Percentiles rank a stretch among this genome's conserved stretches.
These are phyloP conservation scores for Fusarium scirpi DNA, from an alignment of 2,329 filamentous ascomycete species.

Conservation along the genomic window DNA sequence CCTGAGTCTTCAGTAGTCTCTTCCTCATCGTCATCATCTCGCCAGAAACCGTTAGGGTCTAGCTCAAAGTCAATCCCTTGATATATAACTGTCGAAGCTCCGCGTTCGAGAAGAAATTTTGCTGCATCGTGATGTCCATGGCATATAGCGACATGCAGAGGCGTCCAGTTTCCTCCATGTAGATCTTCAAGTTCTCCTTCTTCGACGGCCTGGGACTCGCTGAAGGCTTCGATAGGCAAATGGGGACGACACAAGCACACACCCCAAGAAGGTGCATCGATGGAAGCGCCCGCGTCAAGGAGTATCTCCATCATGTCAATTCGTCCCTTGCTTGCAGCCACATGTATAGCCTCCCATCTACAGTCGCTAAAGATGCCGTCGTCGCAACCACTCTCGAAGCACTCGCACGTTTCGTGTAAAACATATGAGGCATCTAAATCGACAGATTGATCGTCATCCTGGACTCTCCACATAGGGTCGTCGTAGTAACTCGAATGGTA, in stretches of 20 bases:
- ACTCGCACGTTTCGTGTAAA: slow-evolving; percentile 43
- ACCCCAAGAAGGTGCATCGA: slow-evolving; percentile 46
- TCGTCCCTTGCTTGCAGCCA: slow-evolving; percentile 46
- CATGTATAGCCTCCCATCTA: slow-evolving; percentile 45
- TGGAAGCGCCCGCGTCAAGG: slow-evolving; percentile 40
- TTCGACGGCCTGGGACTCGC: slow-evolving; percentile 42
- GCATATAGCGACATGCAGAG: slow-evolving; percentile 46
- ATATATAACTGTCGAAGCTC: slow-evolving; percentile 44
- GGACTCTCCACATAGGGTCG: slow-evolving; percentile 43
- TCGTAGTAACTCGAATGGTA: slow-evolving; percentile 47
- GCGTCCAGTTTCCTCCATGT: slow-evolving; percentile 47
- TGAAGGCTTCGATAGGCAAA: slow-evolving; percentile 45
- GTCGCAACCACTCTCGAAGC: slow-evolving; percentile 46
- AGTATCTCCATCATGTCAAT: slow-evolving; percentile 46
- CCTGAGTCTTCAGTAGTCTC: slow-evolving; percentile 29
- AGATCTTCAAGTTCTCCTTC: slow-evolving; percentile 46
- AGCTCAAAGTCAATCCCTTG: slow-evolving; percentile 45
- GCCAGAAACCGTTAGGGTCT: slow-evolving; percentile 35
- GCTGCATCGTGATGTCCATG: slow-evolving; percentile 43
- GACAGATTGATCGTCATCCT: slow-evolving; percentile 45
- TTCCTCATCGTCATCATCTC: slow-evolving; percentile 32
- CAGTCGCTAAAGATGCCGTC: slow-evolving; percentile 48
- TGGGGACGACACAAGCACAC: slow-evolving; percentile 46
- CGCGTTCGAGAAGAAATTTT: slow-evolving; percentile 40
- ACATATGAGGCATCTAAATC: slow-evolving; percentile 44